These are phyloP conservation scores for Microsporum canis DNA, from an alignment of 2,329 filamentous ascomycete genomes.

Conservation along the genomic window DNA sequence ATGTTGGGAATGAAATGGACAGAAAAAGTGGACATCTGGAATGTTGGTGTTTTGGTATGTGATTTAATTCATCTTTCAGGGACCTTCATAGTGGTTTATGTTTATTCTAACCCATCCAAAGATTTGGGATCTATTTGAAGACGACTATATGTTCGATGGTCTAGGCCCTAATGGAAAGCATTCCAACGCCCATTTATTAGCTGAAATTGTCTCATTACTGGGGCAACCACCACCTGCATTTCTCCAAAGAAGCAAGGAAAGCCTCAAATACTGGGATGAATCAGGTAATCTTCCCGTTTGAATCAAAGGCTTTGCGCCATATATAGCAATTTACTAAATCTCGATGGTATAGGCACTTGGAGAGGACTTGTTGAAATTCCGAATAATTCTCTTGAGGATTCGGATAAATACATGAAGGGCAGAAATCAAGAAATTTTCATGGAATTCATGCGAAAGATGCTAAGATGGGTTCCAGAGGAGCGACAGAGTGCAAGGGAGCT, in stretches of 20 bases:
- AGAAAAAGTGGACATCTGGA: conserved; percentile 25
- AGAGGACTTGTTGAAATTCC: conserved; percentile 7
- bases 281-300: not conserved
- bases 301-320: too few relatives aligned
- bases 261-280: conserved; percentile 9
- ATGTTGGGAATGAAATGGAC: conserved; percentile 21
- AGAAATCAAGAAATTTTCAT: conserved; percentile 14
- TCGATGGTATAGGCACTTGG: conserved; percentile 2
- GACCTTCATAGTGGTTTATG: conserved; percentile 16
- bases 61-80: not conserved
- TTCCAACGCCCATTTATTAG: conserved; percentile 26
- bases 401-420: conserved; percentile 9
- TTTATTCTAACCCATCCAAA: conserved; percentile 15
- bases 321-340: not conserved
- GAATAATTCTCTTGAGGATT: conserved; percentile 9
- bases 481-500: conserved; percentile 24
- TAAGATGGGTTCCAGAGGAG: conserved; percentile 22
- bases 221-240: conserved; percentile 33
- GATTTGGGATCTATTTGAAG: conserved; percentile 26
- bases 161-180: conserved; percentile 3
- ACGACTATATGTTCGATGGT: conserved; percentile 16
- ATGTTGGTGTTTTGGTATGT: conserved; percentile 20
- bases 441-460: conserved; percentile 15
- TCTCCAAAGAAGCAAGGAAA: conserved; percentile 20
- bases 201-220: conserved; percentile 39